These are phyloP conservation scores for Entomortierella lignicola DNA, from an alignment of 192 early-diverging fungal species.

Conservation along the genomic window DNA sequence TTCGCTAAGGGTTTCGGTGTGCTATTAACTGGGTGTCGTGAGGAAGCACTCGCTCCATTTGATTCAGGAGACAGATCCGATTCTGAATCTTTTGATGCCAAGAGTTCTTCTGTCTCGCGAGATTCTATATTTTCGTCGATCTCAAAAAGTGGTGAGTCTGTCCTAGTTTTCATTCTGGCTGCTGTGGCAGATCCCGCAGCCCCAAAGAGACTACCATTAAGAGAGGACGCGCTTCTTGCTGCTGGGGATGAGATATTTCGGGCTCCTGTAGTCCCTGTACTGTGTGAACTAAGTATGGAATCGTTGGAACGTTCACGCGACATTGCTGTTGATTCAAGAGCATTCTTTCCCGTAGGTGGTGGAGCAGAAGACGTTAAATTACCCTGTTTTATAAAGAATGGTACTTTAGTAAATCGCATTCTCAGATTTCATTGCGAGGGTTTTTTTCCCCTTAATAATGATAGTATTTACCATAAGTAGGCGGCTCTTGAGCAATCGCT, in stretches of 20 bases:
- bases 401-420: too few species aligned
- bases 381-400: slow-evolving; percentile 30
- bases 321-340: slow-evolving; percentile 9
- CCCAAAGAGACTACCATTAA: slow-evolving; percentile 32
- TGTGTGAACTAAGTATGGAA: slow-evolving; percentile 22
- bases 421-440: too few species aligned
- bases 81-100: slow-evolving; percentile 17
- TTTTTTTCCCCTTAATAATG: too few species aligned
- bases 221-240: not conserved
- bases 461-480: slow-evolving; percentile 50
- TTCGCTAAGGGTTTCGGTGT: not conserved
- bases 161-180: slow-evolving; percentile 38
- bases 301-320: slow-evolving; percentile 28
- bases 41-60: not conserved
- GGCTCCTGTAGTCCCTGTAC: not conserved
- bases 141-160: slow-evolving; percentile 44
- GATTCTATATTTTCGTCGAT: slow-evolving; percentile 33
- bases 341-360: not conserved
- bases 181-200: slow-evolving; percentile 22
- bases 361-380: slow-evolving; percentile 26
- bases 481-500: slow-evolving; percentile 50
- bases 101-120: slow-evolving; percentile 36
- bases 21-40: slow-evolving; percentile 8
- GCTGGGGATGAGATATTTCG: slow-evolving; percentile 3
- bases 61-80: slow-evolving; percentile 2